Conservation (phyloP, 768 basidiomycete species). For the Holtermannia corniformis region DNA sequence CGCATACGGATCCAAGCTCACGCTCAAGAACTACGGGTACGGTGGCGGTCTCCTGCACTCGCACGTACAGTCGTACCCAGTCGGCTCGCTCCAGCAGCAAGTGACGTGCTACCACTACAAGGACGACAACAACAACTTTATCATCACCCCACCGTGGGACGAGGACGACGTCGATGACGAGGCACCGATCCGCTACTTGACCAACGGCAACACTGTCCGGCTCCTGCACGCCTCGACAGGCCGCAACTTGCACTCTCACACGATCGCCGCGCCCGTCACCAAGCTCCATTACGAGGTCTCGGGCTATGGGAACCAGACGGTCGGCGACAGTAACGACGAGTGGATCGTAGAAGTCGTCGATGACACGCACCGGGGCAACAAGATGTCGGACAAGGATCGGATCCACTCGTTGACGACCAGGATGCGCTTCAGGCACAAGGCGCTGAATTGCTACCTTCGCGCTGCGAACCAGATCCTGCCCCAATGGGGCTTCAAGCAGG, state of each 20-base stretch:
- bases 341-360: conserved; percentile 93
- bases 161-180: conserved; percentile 58
- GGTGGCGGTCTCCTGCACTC: conserved; percentile 95
- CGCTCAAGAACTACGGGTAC: conserved; percentile 94
- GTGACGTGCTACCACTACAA: conserved; percentile 99
- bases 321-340: conserved; percentile 81
- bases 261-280: conserved; percentile 73
- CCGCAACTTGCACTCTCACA: conserved; percentile 87
- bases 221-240: conserved; percentile 72
- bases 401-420: conserved; percentile 89
- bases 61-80: conserved; percentile 88
- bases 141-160: conserved; percentile 70
- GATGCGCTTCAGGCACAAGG: conserved; percentile 68
- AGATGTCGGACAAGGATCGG: conserved; percentile 42
- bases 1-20: conserved; percentile 79
- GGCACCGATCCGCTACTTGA: conserved; percentile 54
- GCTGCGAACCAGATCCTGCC: conserved; percentile 83
- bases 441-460: conserved; percentile 73
- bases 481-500: conserved; percentile 98
- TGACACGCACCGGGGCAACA: conserved; percentile 60
- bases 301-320: conserved; percentile 79
- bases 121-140: conserved; percentile 93
- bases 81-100: conserved; percentile 88
- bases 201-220: conserved; percentile 67
- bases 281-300: conserved; percentile 88